Conservation (phyloP, 2,329 filamentous ascomycete species). For the Epichloe hybrida region DNA sequence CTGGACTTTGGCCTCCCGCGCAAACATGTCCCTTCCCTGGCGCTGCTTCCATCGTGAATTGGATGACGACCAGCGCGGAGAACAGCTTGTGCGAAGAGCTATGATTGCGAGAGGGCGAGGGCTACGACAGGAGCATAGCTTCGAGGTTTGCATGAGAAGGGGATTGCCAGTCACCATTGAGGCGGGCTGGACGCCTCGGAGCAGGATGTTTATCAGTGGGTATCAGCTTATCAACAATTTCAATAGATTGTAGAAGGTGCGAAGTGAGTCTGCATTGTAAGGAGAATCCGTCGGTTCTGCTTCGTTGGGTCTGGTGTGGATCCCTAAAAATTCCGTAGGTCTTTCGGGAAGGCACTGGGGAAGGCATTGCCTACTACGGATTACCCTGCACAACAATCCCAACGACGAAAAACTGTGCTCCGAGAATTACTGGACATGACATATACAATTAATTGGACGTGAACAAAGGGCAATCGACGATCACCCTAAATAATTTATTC, state of each 20-base stretch:
- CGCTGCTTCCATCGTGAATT: conserved; percentile 73
- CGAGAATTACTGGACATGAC: too few species aligned
- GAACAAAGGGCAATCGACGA: too few species aligned
- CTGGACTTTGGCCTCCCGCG: conserved; percentile 61
- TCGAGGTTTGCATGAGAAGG: not conserved
- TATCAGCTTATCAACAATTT: not conserved
- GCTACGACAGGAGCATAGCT: not conserved
- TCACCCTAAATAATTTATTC: too few species aligned
- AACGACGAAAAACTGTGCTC: too few species aligned
- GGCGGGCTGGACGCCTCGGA: not conserved
- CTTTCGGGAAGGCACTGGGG: too few species aligned
- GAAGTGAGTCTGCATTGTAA: not conserved
- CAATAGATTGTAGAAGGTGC: not conserved
- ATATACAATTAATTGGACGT: too few species aligned
- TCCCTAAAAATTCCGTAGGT: too few species aligned
- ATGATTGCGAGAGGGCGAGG: not conserved
- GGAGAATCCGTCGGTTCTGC: too few species aligned
- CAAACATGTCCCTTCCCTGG: conserved; percentile 59
- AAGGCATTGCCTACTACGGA: too few species aligned
- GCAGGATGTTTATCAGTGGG: not conserved
- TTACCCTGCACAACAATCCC: too few species aligned
- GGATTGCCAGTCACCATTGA: not conserved
- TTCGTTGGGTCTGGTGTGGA: too few species aligned
- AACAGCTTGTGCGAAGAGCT: too few species aligned
- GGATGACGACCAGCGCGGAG: conserved; percentile 30